A percentile compares a stretch with the other conserved stretches of the same genome.
phyloP scores from a whole-genome alignment of 208 protist genomes.

The Acanthamoeba royreba region DNA sequence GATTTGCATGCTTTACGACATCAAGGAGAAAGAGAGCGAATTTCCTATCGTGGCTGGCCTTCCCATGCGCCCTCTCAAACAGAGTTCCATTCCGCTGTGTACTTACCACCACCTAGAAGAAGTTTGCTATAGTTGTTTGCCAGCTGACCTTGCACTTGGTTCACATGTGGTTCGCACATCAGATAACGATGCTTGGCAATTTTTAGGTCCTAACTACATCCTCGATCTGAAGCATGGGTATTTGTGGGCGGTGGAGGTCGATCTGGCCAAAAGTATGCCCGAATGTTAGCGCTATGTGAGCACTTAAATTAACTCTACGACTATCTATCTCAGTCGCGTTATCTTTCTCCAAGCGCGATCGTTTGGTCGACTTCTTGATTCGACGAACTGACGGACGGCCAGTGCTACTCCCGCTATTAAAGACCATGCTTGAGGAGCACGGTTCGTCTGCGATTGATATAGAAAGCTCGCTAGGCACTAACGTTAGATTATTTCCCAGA shows the following conservation, averaged over 20 bases:
- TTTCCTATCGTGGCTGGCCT: not conserved
- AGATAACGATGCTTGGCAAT: not conserved
- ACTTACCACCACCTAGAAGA: not conserved
- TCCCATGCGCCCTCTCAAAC: not conserved
- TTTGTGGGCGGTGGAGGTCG: not conserved
- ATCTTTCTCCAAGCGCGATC: not conserved
- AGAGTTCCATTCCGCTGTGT: not conserved
- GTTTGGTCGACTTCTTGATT: not conserved
- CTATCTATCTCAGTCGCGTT: not conserved
- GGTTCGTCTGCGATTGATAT: not conserved
- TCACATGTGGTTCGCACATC: not conserved
- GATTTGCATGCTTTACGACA: slow-evolving; percentile 40
- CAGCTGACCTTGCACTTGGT: not conserved
- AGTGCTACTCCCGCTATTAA: not conserved
- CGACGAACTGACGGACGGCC: not conserved
- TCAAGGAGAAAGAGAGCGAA: slow-evolving; percentile 2
- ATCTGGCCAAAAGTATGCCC: not conserved
- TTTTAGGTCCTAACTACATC: not conserved
- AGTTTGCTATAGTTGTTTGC: too few species aligned
- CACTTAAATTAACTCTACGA: too few species aligned
- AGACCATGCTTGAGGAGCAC: not conserved
- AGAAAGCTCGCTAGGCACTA: too few species aligned
- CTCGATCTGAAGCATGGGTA: not conserved
- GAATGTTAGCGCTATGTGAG: not conserved
- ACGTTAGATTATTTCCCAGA: too few species aligned